Base-by-base conservation (phyloP, 495 filamentous ascomycete species). In the Aspergillus cristatus region DNA sequence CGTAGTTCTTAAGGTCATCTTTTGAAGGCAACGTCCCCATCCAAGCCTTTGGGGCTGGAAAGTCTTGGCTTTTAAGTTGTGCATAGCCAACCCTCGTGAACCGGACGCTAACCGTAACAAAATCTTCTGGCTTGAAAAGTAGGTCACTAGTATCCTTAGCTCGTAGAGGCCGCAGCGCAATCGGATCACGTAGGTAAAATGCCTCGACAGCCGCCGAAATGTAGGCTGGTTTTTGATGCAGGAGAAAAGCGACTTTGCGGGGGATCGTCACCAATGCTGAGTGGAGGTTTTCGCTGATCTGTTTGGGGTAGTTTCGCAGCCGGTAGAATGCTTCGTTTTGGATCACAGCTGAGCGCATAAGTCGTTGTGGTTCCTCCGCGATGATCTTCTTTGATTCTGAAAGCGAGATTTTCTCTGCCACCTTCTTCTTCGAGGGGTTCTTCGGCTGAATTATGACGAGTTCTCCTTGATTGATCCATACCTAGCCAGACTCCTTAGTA, bases 301-400 rank as follows among this genome's bases (percentile, higher is more conserved):
- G 80, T 25, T 68, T 57, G 1, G 91, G 91, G 48, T 96, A 97
- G 30, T 82, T 82, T 32, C 76, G 70, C 6, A 94, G 58, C 17
- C 91, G 78, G 55, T 87, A 86, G 55, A 97, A 94, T 6, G 89
- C 86, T 54, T 96, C 93, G 40, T 78, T 76, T 56, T 98, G 83
- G 18, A 96, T 70, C 26, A 80, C 61, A 2, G 76, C 63, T 0
- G 79, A 83, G 47, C 80, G 73, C 30, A 85, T 63, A 10, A 86
- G 65, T 8, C 62, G 51, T 5, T 61, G 50, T 6, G 76, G 68
- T 3, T 63, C 67, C 5, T 70, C 47, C 22, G 49, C 51, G 38
- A 93, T 71, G 35, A 76, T 72, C 1, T 54, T 54, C 37, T 74
- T 61, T 12, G 86, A 79, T 38, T 85, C 74, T 13, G 55, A 18